Base-by-base conservation (phyloP, 768 basidiomycete species). In the Tricholomella constricta region DNA sequence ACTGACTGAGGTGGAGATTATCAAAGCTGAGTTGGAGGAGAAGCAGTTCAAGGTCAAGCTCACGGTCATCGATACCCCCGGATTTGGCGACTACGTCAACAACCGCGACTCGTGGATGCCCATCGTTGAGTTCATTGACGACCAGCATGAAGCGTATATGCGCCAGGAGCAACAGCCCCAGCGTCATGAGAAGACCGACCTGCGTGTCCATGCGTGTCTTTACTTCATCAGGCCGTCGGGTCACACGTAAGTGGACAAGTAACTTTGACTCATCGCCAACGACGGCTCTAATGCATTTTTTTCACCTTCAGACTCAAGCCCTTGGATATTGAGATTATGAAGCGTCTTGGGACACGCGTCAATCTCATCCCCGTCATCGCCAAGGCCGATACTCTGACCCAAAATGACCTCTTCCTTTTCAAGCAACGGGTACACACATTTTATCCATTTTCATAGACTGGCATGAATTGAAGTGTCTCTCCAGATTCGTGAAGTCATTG, bases 51-150 rank as follows among this genome's bases (percentile, higher is more conserved):
- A 94, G 73, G 95, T 98, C 80, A 98, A 98, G 80, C 85, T 99
- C 59, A 95, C 91, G 15, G 97, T 98, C 69, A 96, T 99, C 60
- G 97, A 99, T 73, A 98, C 96, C 10, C 97, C 97, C 49, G 97
- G 97, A 25, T 99, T 98, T 58, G 97, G 97, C 32, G 97, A 99
- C 88, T 98, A 98, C 66, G 96, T 99, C 76, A 99, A 99, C 91
- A 99, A 99, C 83, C 85, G 93, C 51, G 97, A 98, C 72, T 95
- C 93, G 17, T 99, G 97, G 97, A 81, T 84, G 25, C 97, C 97
- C 48, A 98, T 99, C 62, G 88, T 99, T 68, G 96, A 99, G 72
- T 98, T 98, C 72, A 94, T 97, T 61, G 91, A 94, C 69, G 92
- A 94, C 78, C 91, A 94, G 74, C 92, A 94, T 67, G 92, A 96